Percentiles rank a stretch among this genome's conserved stretches.
These are phyloP conservation scores for Silybum marianum DNA, from an alignment of 129 eudicot genomes.

Conservation along the genomic window DNA sequence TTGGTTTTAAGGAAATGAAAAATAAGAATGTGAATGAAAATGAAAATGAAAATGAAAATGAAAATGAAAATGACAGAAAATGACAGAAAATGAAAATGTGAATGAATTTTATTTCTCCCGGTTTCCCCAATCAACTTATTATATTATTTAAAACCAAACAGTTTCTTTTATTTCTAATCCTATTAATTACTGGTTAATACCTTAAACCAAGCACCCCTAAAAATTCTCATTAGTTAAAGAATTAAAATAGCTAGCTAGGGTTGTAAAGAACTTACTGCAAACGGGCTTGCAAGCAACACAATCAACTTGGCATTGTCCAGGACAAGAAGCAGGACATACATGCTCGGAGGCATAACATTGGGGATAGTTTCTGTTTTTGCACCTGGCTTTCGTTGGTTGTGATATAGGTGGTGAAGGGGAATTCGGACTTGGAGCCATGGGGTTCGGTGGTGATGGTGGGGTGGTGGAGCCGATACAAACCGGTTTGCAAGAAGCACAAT, in stretches of 20 bases:
- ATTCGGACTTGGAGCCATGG: slow-evolving; percentile 33
- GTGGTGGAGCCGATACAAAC: slow-evolving; percentile 38
- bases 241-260: neutral
- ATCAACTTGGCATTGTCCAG: slow-evolving; percentile 59
- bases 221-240: neutral
- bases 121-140: too few relatives aligned
- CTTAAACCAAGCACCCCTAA: too few relatives aligned
- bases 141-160: too few relatives aligned
- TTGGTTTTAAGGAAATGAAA: too few relatives aligned
- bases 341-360: slow-evolving; percentile 53
- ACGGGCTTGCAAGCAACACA: slow-evolving; percentile 79
- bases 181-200: too few relatives aligned
- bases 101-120: too few relatives aligned
- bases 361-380: slow-evolving; percentile 47
- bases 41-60: too few relatives aligned
- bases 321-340: slow-evolving; percentile 60
- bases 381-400: slow-evolving; percentile 40
- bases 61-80: too few relatives aligned
- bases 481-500: slow-evolving; percentile 67
- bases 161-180: too few relatives aligned
- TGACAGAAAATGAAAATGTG: too few relatives aligned
- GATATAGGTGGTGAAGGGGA: too few relatives aligned
- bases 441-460: slow-evolving; percentile 32
- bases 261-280: slow-evolving; percentile 56
- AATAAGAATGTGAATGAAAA: too few relatives aligned